Evolutionary conservation across 371 early-diverging fungal genomes (phyloP).

Genomic region (Saksenaea vasiformis): DNA sequence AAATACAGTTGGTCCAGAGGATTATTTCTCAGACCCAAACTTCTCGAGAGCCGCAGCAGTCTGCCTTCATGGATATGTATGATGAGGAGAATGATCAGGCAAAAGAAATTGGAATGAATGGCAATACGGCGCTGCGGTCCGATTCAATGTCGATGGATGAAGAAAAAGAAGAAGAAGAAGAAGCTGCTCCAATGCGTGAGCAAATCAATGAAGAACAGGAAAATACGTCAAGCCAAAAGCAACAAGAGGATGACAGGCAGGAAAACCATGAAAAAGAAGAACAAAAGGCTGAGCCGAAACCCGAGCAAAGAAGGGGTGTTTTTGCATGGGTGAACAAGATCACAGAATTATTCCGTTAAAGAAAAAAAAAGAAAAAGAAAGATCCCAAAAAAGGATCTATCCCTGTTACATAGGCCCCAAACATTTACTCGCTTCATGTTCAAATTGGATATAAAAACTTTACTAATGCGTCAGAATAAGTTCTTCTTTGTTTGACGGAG

Average conservation of each 20-base stretch:
- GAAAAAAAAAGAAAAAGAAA: not conserved
- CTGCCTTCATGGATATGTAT: slow-evolving; percentile 1
- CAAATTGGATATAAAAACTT: no score
- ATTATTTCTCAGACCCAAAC: not conserved
- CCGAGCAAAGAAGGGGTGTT: not conserved
- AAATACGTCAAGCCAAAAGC: not conserved
- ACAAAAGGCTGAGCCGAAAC: not conserved
- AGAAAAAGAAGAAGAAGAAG: not conserved
- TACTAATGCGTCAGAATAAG: no score
- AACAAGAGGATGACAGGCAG: not conserved
- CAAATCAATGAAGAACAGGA: not conserved
- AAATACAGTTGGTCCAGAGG: not conserved
- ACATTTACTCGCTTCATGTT: no score
- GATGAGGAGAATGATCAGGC: not conserved
- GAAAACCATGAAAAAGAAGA: not conserved
- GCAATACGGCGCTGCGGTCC: slow-evolving; percentile 3
- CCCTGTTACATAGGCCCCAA: no score
- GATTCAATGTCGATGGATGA: not conserved
- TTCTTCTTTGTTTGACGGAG: no score
- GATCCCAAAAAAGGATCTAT: not conserved
- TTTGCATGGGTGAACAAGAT: slow-evolving; percentile 4
- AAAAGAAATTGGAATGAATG: not conserved
- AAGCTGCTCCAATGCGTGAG: not conserved
- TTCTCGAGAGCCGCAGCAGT: slow-evolving; percentile 3
- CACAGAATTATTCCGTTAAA: not conserved